Evolutionary conservation across 2,329 filamentous ascomycete species (phyloP), one percentile per base, ranked within the genome.

Genomic region (Xylaria sp.): DNA sequence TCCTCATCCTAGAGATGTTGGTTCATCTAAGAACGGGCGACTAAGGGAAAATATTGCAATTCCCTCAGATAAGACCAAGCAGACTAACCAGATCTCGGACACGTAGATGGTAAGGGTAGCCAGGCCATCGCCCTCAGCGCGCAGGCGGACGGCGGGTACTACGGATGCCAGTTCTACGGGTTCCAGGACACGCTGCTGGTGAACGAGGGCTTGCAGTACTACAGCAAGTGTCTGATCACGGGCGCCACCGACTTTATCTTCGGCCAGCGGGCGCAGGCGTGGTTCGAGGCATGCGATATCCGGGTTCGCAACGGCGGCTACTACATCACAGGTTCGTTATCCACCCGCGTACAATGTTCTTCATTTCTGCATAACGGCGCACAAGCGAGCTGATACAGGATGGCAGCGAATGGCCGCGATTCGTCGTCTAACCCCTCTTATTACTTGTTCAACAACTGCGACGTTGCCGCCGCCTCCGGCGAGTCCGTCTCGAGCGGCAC

Each of bases 161-260:
- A 86, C 65, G 84, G 79, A 5, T 80, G 80, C 59, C 73, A 77
- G 2, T 77, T 86, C 36, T 78, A 77, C 29, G 84, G 84, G 0
- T 86, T 79, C 71, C 84, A 86, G 66, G 84, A 86, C 68, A 86
- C 84, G 1, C 68, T 86, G 2, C 77, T 85, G 3, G 83, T 81
- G 20, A 78, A 84, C 64, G 68, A 73, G 11, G 83, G 84, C 5
- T 78, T 79, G 51, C 84, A 87, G 72, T 77, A 85, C 42, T 86
- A 84, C 70, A 78, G 79, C 5, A 72, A 73, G 11, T 81, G 78
- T 54, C 73, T 81, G 59, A 83, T 85, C 36, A 76, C 80, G 50
- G 84, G 83, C 7, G 84, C 82, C 0, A 85, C 82, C 27, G 83
- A 85, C 65, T 85, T 85, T 63, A 81, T 85, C 54, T 85, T 84